Percentiles rank a stretch among this genome's conserved stretches.
These are phyloP conservation scores for Urochloa ruziziensis DNA, from an alignment of 176 grass and related monocot genomes.

Conservation along the genomic window DNA sequence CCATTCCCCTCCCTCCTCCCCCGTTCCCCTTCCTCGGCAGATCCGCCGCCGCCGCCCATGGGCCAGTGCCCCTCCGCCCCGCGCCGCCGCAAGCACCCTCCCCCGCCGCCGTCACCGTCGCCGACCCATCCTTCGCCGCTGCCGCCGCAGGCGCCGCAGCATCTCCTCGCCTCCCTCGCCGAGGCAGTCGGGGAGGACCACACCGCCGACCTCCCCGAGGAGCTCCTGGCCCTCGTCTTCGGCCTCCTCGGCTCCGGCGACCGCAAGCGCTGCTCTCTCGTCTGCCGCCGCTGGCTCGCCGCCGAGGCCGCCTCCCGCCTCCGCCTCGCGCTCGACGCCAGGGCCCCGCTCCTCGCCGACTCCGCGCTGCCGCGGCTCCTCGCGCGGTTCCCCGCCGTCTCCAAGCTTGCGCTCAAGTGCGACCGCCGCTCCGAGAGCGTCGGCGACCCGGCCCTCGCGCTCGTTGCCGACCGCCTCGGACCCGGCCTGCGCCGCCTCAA, in stretches of 20 bases:
- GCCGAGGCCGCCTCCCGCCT: slow-evolving; percentile 53
- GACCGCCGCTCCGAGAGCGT: slow-evolving; percentile 73
- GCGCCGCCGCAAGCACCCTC: background rate
- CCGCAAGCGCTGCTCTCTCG: slow-evolving; percentile 79
- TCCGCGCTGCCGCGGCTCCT: slow-evolving; percentile 42
- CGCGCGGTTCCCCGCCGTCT: slow-evolving; percentile 55
- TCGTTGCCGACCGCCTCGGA: slow-evolving; percentile 46
- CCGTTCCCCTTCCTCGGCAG: slow-evolving; percentile 9
- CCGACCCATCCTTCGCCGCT: background rate
- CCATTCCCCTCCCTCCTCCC: background rate
- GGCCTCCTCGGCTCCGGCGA: slow-evolving; percentile 50
- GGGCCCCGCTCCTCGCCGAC: slow-evolving; percentile 33
- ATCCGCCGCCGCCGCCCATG: slow-evolving; percentile 33
- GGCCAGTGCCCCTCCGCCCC: slow-evolving; percentile 52
- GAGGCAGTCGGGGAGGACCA: slow-evolving; percentile 36
- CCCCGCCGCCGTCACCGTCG: background rate
- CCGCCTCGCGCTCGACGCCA: slow-evolving; percentile 65
- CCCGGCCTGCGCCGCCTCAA: slow-evolving; percentile 59
- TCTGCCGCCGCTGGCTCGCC: slow-evolving; percentile 61
- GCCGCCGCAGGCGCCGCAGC: background rate
- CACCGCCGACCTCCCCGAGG: slow-evolving; percentile 67
- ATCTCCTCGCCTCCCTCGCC: background rate
- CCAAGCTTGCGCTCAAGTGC: slow-evolving; percentile 68
- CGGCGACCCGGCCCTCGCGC: slow-evolving; percentile 42
- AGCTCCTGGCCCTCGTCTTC: slow-evolving; percentile 62